Evolutionary conservation across 768 basidiomycete genomes (phyloP), one percentile per base, ranked within the genome.

Genomic region (Pleurotus tuoliensis): DNA sequence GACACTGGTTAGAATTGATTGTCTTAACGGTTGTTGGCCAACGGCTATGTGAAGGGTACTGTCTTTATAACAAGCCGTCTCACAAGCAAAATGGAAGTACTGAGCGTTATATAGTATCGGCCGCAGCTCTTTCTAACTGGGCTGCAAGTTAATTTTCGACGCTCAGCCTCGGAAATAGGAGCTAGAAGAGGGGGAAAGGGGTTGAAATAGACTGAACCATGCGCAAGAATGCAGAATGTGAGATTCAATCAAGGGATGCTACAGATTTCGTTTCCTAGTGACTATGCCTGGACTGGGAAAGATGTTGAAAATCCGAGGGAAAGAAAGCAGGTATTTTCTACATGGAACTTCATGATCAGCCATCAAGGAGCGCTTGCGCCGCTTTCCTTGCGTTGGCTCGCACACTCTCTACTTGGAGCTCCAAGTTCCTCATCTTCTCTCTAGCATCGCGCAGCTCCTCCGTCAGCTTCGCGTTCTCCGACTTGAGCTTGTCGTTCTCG

Each of bases 341-440:
- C 6, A 8, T 44, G n/a, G 46, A 47, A 15, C 15, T 22, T 5
- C 51, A 5, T 9, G 39, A 5, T 57, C 56, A 68, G 46, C 63
- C 66, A 53, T 72, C 69, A 59, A 79, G 63, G 60, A 92, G 67
- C 38, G 86, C 75, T 66, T 88, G 82, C 11, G 87, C 87, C 2
- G 90, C 90, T 65, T 82, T 88, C 63, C 82, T 77, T 56, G 90
- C 88, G 64, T 92, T 93, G 15, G 85, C 84, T 57, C 81, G 81
- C 61, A 90, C 69, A 12, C 78, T 76, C 72, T 94, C 91, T 16
- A 93, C 82, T 72, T 92, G 88, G 57, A 94, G 67, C 72, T 94
- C 92, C 49, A 95, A 70, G 63, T 87, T 87, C 57, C 94, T 77
- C 53, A 95, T 93, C 73, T 88, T 83, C 70, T 86, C 84, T 39